These are phyloP conservation scores for Zhuliangozyma parablackwelliae DNA, from an alignment of 1,139 yeast genomes.

Conservation along the genomic window DNA sequence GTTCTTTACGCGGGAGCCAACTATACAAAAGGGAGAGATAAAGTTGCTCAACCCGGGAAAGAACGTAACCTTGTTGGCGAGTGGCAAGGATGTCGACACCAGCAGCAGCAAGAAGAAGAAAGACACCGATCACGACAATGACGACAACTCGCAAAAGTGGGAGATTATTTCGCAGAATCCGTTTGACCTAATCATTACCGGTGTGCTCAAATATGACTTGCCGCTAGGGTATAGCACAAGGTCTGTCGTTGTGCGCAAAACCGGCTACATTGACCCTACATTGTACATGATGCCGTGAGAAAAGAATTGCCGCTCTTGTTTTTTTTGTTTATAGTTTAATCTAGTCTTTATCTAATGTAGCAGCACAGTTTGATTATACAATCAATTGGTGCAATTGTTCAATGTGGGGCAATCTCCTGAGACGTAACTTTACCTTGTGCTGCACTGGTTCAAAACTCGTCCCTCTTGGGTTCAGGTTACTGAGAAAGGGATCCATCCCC, in stretches of 20 bases:
- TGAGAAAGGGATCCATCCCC: slow-evolving; percentile 46
- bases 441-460: slow-evolving; percentile 57
- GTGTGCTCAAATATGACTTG: slow-evolving; percentile 71
- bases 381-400: slow-evolving; percentile 17
- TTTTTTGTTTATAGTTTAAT: background rate
- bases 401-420: slow-evolving; percentile 17
- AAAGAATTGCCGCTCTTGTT: background rate
- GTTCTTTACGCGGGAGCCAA: slow-evolving; percentile 57
- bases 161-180: slow-evolving; percentile 70
- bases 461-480: slow-evolving; percentile 47
- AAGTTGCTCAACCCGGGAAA: slow-evolving; percentile 74
- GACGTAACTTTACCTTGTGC: slow-evolving; percentile 32
- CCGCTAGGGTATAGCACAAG: slow-evolving; percentile 57
- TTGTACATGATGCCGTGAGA: slow-evolving; percentile 5
- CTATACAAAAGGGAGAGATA: slow-evolving; percentile 61
- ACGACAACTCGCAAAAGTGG: slow-evolving; percentile 63
- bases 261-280: slow-evolving; percentile 55
- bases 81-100: too few relatives aligned
- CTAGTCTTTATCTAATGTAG: background rate
- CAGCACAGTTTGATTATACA: background rate
- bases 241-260: slow-evolving; percentile 60
- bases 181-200: slow-evolving; percentile 80
- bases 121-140: slow-evolving; percentile 5
- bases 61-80: slow-evolving; percentile 39
- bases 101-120: slow-evolving; percentile 7